These are phyloP conservation scores for Euphorbia celastroides DNA, from an alignment of 441 rosid species.

Conservation along the genomic window DNA sequence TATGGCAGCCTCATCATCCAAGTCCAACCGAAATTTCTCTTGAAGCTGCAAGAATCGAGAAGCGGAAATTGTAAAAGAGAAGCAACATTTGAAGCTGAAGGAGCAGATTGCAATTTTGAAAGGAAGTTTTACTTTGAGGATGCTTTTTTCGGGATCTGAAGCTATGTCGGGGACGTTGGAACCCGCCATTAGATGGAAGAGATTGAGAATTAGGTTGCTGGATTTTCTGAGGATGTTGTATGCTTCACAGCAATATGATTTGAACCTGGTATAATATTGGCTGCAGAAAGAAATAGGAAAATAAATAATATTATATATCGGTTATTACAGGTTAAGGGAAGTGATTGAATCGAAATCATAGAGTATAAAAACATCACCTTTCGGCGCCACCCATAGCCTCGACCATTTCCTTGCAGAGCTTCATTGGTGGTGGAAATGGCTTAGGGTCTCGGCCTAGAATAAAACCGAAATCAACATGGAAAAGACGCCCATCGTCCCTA, in stretches of 20 bases:
- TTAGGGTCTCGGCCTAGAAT: conserved; percentile 97
- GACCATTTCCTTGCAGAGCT: conserved; percentile 99
- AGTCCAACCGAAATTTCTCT: conserved; percentile 93
- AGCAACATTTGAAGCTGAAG: neutral
- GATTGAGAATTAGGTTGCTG: conserved; percentile 88
- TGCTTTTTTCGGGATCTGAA: conserved; percentile 96
- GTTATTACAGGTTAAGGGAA: too few species aligned
- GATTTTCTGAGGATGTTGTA: conserved; percentile 97
- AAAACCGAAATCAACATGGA: conserved; percentile 96
- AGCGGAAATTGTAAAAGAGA: conserved; percentile 6
- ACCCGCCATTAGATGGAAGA: conserved; percentile 95
- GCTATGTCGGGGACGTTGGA: conserved; percentile 97
- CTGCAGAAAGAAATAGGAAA: conserved; percentile 37
- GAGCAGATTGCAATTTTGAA: conserved; percentile 9
- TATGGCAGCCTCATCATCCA: conserved; percentile 94
- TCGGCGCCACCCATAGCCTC: conserved; percentile 99
- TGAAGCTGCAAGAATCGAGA: conserved; percentile 56
- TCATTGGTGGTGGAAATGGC: conserved; percentile 99
- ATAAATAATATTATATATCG: conserved; percentile 7
- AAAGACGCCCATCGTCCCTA: conserved; percentile 91
- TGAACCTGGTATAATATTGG: conserved; percentile 92
- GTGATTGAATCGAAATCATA: neutral
- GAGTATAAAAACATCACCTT: conserved; percentile 40
- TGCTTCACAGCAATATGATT: conserved; percentile 98
- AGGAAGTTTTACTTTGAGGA: conserved; percentile 72